Conservation (phyloP, 2,329 filamentous ascomycete genomes). For the Mycosphaerella sp. region DNA sequence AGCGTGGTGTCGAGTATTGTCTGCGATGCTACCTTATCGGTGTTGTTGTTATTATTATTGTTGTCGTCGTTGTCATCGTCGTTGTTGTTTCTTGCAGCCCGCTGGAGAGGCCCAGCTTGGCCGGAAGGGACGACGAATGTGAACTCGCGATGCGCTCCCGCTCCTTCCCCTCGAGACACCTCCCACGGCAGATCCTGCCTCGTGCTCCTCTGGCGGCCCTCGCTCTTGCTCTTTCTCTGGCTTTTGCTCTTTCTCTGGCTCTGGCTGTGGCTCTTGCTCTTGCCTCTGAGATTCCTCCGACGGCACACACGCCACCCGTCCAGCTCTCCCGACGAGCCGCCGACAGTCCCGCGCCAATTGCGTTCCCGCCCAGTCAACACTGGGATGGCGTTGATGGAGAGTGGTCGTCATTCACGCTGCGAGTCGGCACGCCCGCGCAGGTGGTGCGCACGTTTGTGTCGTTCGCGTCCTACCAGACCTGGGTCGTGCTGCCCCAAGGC, state of each 20-base stretch:
- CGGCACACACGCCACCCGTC: slow-evolving; percentile 12
- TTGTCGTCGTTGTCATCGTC: neutral
- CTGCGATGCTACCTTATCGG: neutral
- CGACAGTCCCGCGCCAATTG: slow-evolving; percentile 24
- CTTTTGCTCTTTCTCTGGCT: neutral
- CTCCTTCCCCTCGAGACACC: slow-evolving; percentile 15
- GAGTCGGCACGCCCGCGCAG: slow-evolving; percentile 49
- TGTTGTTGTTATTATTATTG: no score
- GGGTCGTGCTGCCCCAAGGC: slow-evolving; percentile 57
- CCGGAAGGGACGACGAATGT: neutral
- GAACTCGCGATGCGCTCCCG: neutral
- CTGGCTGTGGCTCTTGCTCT: neutral
- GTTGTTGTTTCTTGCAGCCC: neutral
- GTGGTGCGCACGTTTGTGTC: slow-evolving; percentile 55
- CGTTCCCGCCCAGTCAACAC: slow-evolving; percentile 27
- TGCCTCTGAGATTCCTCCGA: slow-evolving; percentile 3
- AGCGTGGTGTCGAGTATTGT: neutral
- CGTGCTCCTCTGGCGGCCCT: slow-evolving; percentile 17
- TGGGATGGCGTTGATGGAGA: slow-evolving; percentile 59
- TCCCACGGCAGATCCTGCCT: slow-evolving; percentile 17
- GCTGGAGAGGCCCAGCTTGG: neutral
- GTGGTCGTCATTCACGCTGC: slow-evolving; percentile 65
- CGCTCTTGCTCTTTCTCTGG: neutral
- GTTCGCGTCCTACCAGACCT: slow-evolving; percentile 64
- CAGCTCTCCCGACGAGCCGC: neutral